These are phyloP conservation scores for Choanephora cucurbitarum DNA, from an alignment of 371 early-diverging fungal species.

Conservation along the genomic window DNA sequence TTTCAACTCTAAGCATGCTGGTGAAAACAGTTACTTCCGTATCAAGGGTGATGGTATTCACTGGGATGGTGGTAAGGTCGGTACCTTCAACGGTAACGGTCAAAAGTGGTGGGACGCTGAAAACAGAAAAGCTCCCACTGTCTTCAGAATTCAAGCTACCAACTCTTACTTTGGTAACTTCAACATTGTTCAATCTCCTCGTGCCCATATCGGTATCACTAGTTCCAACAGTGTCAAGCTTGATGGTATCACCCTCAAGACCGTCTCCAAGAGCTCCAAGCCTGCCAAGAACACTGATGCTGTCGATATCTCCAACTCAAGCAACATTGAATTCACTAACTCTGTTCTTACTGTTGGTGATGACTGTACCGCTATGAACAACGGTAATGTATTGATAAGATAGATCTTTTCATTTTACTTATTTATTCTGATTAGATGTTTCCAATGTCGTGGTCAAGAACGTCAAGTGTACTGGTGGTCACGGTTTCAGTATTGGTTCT, in stretches of 20 bases:
- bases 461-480: constrained; percentile 30
- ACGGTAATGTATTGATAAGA: constrained; percentile 10
- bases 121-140: constrained; percentile 37
- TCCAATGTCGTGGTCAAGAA: constrained; percentile 26
- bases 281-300: constrained; percentile 36
- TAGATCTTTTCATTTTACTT: too few relatives aligned
- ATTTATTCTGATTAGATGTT: not conserved
- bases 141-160: constrained; percentile 30
- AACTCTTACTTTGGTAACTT: constrained; percentile 40
- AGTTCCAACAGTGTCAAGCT: constrained; percentile 26
- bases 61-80: constrained; percentile 28
- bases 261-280: constrained; percentile 24
- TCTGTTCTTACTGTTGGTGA: constrained; percentile 32
- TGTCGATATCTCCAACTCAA: constrained; percentile 35
- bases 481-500: constrained; percentile 43
- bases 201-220: constrained; percentile 37
- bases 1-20: constrained; percentile 26
- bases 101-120: constrained; percentile 41
- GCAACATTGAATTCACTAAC: constrained; percentile 23
- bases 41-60: constrained; percentile 30
- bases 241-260: constrained; percentile 28
- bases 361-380: constrained; percentile 40
- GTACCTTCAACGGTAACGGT: constrained; percentile 32
- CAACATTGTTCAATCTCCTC: constrained; percentile 32
- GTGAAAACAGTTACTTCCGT: constrained; percentile 29